Evolutionary conservation across 805 yeast species (phyloP).

Genomic region (Diddensiella transvaalensis): DNA sequence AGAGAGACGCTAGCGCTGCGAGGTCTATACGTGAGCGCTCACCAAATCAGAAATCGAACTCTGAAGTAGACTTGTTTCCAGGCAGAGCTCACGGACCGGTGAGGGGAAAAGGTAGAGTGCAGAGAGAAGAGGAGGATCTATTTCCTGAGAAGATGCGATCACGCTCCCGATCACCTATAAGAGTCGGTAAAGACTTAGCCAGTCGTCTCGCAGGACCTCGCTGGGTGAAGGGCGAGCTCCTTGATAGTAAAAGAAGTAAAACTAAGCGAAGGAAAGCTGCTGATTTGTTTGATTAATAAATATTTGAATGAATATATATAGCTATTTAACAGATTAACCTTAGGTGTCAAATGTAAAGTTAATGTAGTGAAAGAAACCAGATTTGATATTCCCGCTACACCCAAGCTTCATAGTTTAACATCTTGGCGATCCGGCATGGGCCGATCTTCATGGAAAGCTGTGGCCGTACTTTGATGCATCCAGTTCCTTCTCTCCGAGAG

Average conservation of each 20-base stretch:
- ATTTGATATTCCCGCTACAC: not conserved
- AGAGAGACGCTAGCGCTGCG: not conserved
- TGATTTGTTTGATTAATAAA: constrained; percentile 17
- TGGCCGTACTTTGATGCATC: constrained; percentile 4
- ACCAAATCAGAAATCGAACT: constrained; percentile 12
- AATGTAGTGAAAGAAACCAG: not conserved
- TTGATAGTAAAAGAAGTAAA: constrained; percentile 3
- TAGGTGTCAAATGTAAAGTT: no score
- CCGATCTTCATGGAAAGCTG: not conserved
- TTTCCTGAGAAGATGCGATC: constrained; percentile 6
- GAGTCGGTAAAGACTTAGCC: not conserved
- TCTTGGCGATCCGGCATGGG: constrained; percentile 1
- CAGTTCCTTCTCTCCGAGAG: constrained; percentile 28
- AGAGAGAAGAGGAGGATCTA: constrained; percentile 2
- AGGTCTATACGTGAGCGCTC: not conserved
- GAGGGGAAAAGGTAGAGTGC: constrained; percentile 4
- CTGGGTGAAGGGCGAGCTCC: constrained; percentile 17
- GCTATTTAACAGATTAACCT: not conserved
- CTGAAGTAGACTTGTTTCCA: constrained; percentile 39
- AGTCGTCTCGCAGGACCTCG: constrained; percentile 3
- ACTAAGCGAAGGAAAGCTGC: constrained; percentile 14
- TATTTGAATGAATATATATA: not conserved
- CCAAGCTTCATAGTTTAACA: not conserved
- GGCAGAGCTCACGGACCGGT: constrained; percentile 20
- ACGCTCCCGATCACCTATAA: constrained; percentile 12